These are phyloP conservation scores for Diaporthe batatas DNA, from an alignment of 2,329 filamentous ascomycete species.

Conservation along the genomic window DNA sequence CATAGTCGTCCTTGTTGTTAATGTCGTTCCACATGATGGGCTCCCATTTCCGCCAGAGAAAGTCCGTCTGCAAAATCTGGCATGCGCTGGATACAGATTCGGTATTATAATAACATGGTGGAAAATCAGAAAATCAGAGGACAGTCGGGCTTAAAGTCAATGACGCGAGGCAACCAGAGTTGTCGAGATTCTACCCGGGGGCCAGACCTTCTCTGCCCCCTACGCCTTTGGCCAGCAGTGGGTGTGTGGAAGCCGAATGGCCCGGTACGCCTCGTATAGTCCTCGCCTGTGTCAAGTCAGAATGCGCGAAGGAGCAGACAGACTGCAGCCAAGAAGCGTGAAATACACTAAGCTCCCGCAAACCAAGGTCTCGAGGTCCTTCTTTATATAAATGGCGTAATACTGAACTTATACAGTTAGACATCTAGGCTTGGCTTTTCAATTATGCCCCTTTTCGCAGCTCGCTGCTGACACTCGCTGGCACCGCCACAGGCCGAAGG, in stretches of 20 bases:
- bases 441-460: constrained; percentile 9
- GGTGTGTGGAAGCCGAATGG: too few relatives aligned
- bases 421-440: not conserved
- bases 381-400: not conserved
- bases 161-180: not conserved
- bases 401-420: not conserved
- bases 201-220: too few relatives aligned
- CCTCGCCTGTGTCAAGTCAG: not conserved
- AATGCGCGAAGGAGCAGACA: not conserved
- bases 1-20: constrained; percentile 28
- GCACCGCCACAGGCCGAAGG: constrained; percentile 13
- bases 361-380: not conserved
- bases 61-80: not conserved
- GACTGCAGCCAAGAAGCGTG: not conserved
- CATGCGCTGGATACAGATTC: not conserved
- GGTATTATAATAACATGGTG: not conserved
- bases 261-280: not conserved
- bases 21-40: constrained; percentile 18
- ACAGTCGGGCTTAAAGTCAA: too few relatives aligned
- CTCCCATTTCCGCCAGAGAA: not conserved
- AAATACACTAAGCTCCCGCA: not conserved
- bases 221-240: too few relatives aligned
- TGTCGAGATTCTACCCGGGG: not conserved
- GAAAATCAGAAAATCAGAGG: not conserved
- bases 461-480: not conserved